Conservation (phyloP, 2,329 filamentous ascomycete genomes). For the Xylaria sp. region DNA sequence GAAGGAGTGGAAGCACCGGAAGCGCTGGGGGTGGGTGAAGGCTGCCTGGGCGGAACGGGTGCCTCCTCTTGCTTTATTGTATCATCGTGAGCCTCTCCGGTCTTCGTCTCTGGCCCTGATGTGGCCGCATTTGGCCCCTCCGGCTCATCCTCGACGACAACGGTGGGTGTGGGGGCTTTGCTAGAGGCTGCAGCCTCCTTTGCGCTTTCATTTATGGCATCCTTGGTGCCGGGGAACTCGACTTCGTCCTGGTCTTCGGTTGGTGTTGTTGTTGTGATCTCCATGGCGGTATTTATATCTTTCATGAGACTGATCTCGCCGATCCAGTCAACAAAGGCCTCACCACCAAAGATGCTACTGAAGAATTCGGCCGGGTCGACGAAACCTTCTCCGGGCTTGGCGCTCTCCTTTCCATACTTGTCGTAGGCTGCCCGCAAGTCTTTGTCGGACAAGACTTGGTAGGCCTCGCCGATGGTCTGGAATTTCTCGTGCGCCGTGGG, state of each 20-base stretch:
- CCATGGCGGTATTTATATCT: constrained; percentile 97
- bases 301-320: constrained; percentile 99
- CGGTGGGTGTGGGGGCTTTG: constrained; percentile 31
- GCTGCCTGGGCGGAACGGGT: constrained; percentile 47
- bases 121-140: constrained; percentile 47
- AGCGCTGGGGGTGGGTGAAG: constrained; percentile 53
- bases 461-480: constrained; percentile 82
- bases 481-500: constrained; percentile 94
- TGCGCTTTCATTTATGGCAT: constrained; percentile 66
- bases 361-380: constrained; percentile 98
- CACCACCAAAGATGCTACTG: constrained; percentile 96
- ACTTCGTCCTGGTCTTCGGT: constrained; percentile 70
- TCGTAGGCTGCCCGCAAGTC: constrained; percentile 93
- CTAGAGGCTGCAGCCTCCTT: constrained; percentile 49
- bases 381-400: constrained; percentile 90
- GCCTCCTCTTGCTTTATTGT: constrained; percentile 45
- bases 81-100: constrained; percentile 37
- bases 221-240: constrained; percentile 68
- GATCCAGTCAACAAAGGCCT: constrained; percentile 95
- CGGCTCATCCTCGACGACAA: constrained; percentile 48
- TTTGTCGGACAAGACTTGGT: constrained; percentile 85
- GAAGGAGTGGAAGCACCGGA: constrained; percentile 56
- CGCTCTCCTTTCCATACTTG: constrained; percentile 95
- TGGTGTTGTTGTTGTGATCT: constrained; percentile 74
- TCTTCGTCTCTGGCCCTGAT: constrained; percentile 44